phyloP scores from a whole-genome alignment of 2,329 filamentous ascomycete species.

The Verticillium nubilum region DNA sequence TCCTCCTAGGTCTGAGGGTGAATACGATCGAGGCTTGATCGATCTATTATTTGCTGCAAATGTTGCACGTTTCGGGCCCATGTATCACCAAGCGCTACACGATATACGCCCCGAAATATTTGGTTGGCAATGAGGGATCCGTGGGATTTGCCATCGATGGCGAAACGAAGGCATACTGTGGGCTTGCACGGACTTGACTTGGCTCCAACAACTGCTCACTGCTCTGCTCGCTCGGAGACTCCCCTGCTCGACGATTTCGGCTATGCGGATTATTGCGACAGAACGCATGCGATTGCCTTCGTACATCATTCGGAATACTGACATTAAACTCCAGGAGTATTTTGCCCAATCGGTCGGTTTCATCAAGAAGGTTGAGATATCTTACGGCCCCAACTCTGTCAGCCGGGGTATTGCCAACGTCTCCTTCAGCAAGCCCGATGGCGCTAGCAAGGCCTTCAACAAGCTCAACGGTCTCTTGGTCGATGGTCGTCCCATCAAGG shows the following conservation, averaged over 20 bases:
- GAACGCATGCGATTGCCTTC: conserved; percentile 12
- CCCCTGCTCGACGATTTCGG: neutral
- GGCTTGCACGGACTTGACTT: neutral
- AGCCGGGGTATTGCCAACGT: conserved; percentile 92
- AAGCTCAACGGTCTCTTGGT: conserved; percentile 85
- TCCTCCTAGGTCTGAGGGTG: neutral
- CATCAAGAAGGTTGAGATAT: conserved; percentile 86
- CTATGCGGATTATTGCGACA: conserved; percentile 2
- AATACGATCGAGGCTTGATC: neutral
- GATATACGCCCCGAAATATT: neutral
- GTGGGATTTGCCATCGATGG: neutral
- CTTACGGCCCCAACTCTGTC: conserved; percentile 85
- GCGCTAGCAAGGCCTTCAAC: conserved; percentile 77
- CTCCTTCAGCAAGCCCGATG: conserved; percentile 74
- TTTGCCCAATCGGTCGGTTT: conserved; percentile 82
- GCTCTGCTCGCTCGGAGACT: conserved; percentile 26
- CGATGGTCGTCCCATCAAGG: conserved; percentile 87
- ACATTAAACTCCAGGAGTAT: conserved; percentile 82
- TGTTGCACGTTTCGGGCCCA: neutral
- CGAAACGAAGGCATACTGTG: neutral
- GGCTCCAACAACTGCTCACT: conserved; percentile 20
- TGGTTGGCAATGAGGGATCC: neutral
- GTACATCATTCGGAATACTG: conserved; percentile 52
- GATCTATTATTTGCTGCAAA: neutral
- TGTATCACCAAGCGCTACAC: neutral